Evolutionary conservation across 2,329 filamentous ascomycete species (phyloP).

Genomic region (Magnaporthiopsis rhizophila): DNA sequence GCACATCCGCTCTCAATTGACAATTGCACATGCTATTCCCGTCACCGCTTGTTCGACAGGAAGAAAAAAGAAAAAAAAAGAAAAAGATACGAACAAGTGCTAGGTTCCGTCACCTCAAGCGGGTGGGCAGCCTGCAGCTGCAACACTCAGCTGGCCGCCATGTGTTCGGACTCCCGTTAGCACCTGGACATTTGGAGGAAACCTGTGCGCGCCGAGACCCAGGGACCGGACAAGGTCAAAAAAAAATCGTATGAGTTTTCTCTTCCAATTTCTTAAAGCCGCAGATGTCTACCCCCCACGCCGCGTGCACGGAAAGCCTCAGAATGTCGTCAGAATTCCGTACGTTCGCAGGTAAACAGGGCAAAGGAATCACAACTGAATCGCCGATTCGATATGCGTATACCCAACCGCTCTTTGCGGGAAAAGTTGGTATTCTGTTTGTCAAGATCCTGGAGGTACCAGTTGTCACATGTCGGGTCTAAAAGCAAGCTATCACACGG

Average conservation of each 20-base stretch:
- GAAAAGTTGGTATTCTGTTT: neutral
- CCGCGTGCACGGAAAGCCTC: neutral
- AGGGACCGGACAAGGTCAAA: neutral
- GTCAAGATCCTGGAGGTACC: neutral
- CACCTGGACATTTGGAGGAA: neutral
- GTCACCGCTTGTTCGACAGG: neutral
- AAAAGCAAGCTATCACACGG: neutral
- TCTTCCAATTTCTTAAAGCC: neutral
- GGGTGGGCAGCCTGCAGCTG: neutral
- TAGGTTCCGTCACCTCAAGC: neutral
- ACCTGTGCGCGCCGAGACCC: neutral
- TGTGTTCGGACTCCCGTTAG: neutral
- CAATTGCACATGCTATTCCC: neutral
- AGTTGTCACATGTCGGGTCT: neutral
- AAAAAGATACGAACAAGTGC: neutral
- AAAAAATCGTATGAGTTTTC: neutral
- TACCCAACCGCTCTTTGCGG: neutral
- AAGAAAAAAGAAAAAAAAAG: too few species aligned
- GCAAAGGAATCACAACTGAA: too few species aligned
- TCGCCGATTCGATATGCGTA: neutral
- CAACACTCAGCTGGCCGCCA: neutral
- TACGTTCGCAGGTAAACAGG: neutral
- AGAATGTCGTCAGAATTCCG: neutral
- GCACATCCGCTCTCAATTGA: neutral
- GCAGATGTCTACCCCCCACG: neutral